Conservation (phyloP, 371 early-diverging fungal species). For the Rhizopus arrhizus region DNA sequence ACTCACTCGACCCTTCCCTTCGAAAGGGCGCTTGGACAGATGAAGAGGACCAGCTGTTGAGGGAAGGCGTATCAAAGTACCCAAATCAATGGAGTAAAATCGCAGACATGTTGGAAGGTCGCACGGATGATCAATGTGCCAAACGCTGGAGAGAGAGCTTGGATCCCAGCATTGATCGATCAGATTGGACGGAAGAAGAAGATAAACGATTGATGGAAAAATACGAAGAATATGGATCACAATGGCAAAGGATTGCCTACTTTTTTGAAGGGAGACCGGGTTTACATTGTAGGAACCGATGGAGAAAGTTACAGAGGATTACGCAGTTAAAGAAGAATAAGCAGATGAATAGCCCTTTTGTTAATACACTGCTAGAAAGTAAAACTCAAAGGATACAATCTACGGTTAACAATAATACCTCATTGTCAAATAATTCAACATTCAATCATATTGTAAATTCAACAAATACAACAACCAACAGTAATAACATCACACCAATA, state of each 20-base stretch:
- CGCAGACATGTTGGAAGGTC: constrained; percentile 74
- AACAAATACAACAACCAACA: not conserved
- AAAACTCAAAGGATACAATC: not conserved
- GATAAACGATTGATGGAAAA: constrained; percentile 68
- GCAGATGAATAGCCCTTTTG: constrained; percentile 31
- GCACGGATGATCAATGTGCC: constrained; percentile 85
- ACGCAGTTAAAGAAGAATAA: constrained; percentile 54
- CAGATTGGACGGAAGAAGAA: constrained; percentile 79
- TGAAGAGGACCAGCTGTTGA: constrained; percentile 73
- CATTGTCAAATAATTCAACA: not conserved
- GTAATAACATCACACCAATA: not conserved
- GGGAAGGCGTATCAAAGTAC: constrained; percentile 67
- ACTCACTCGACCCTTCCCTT: constrained; percentile 76
- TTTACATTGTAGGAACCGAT: constrained; percentile 80
- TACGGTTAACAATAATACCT: not conserved
- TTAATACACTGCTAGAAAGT: constrained; percentile 34
- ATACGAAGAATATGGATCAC: constrained; percentile 72
- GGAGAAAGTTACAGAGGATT: constrained; percentile 76
- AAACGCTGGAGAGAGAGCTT: constrained; percentile 83
- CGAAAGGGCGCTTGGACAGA: constrained; percentile 81
- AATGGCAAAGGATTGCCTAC: constrained; percentile 81
- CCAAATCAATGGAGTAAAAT: constrained; percentile 81
- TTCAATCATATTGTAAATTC: not conserved
- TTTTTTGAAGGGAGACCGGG: constrained; percentile 83
- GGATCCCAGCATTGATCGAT: constrained; percentile 76